Evolutionary conservation across 805 yeast species (phyloP), one percentile per base, ranked within the genome.

Genomic region (Metschnikowia kunwiensis): DNA sequence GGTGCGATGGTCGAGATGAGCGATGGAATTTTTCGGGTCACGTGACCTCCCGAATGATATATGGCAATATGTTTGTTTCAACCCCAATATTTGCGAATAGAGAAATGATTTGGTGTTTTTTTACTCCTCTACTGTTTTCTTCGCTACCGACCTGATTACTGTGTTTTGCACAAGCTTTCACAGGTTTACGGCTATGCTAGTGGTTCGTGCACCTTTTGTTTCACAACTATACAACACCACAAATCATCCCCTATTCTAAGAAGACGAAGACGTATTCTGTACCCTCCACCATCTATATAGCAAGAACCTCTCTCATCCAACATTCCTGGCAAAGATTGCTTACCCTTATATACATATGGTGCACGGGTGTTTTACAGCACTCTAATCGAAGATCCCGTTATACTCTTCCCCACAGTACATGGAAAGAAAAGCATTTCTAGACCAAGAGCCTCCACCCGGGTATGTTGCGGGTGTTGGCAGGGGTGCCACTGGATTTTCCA

Each of bases 401-500:
- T 3, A 27, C 4, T 13, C 28, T 26, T n/a, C 34, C 32, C 40
- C 32, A 30, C 35, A 26, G 10, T 27, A 20, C 25, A 43, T 43
- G 46, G 46, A 43, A 32, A 34, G 46, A 27, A 43, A 43, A 30
- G 35, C 46, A 9, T 93, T 93, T 60, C 65, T 91, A 31, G 87
- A 83, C 53, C 86, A 84, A 63, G 78, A 79, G 43, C 82, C 97
- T 1, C 98, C 98, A 0, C 75, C 82, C 2, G 95, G 94, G 5
- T 91, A 91, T 55, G 75, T 88, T 26, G 83, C 97, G 3, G 98
- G 98, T 17, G 61, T 88, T 6, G 97, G 97, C 0, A 70, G 98
- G 54, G 98, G 98, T 18, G 97, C 97, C 1, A 76, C 86, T 1
- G 97, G 97, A 5, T 89, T 93, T 59, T 79, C 89, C 0, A 87